These are phyloP conservation scores for Euphorbia schlechtendalii DNA, from an alignment of 441 rosid species.

Conservation along the genomic window DNA sequence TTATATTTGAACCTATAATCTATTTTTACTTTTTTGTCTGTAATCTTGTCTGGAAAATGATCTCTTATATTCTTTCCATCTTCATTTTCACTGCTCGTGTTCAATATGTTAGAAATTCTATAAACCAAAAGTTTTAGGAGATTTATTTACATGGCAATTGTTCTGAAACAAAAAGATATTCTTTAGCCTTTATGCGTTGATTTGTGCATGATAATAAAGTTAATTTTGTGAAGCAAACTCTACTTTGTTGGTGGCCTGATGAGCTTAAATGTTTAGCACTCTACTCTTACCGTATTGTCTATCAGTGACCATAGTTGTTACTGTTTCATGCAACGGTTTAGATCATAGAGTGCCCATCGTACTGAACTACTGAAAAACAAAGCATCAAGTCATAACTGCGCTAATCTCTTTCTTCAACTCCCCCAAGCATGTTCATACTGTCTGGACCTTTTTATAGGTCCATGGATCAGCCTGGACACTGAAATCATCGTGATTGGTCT, in stretches of 20 bases:
- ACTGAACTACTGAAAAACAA: too few species aligned
- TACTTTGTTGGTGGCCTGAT: not conserved
- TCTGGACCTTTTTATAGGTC: not conserved
- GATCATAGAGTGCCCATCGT: not conserved
- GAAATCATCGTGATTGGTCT: not conserved
- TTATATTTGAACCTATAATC: conserved; percentile 9
- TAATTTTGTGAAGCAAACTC: not conserved
- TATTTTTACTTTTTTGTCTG: not conserved
- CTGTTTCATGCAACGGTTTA: not conserved
- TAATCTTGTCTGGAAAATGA: not conserved
- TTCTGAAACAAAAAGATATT: not conserved
- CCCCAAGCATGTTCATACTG: not conserved
- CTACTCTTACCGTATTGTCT: not conserved
- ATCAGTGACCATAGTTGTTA: not conserved
- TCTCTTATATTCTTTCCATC: not conserved
- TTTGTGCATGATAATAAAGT: conserved; percentile 8
- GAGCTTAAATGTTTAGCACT: not conserved
- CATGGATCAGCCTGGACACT: not conserved
- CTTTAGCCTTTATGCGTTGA: not conserved
- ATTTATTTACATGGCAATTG: not conserved
- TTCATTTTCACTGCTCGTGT: not conserved
- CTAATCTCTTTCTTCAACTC: not conserved
- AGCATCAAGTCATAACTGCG: not conserved
- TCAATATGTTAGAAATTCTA: conserved; percentile 3
- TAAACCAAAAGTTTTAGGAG: not conserved